These are phyloP conservation scores for Claviceps spartinae DNA, from an alignment of 2,329 filamentous ascomycete species.

Conservation along the genomic window DNA sequence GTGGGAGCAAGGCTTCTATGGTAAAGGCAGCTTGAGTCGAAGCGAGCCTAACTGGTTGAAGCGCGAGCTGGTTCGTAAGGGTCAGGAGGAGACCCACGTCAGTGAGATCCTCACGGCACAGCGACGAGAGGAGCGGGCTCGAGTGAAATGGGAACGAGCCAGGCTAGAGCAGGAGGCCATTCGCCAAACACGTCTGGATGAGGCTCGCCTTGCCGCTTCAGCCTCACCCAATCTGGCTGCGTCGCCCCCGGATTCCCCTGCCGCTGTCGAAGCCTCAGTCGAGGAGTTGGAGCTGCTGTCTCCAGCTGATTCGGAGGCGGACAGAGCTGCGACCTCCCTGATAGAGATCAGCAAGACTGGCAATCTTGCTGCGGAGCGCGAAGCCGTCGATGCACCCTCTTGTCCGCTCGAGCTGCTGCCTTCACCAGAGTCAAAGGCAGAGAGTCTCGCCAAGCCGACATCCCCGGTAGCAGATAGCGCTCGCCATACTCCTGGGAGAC, in stretches of 20 bases:
- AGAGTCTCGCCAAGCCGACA: no score
- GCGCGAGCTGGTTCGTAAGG: slow-evolving; percentile 60
- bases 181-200: slow-evolving; percentile 46
- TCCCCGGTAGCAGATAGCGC: no score
- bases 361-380: no score
- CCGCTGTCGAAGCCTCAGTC: not conserved
- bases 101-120: slow-evolving; percentile 70
- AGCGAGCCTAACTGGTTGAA: slow-evolving; percentile 92
- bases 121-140: slow-evolving; percentile 65
- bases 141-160: slow-evolving; percentile 87
- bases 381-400: no score
- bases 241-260: not conserved
- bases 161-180: slow-evolving; percentile 74
- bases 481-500: not conserved
- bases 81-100: slow-evolving; percentile 50
- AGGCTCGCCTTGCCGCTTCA: slow-evolving; percentile 22
- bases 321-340: not conserved
- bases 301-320: slow-evolving; percentile 1
- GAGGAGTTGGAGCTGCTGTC: not conserved
- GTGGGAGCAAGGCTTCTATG: slow-evolving; percentile 97
- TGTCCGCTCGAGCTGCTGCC: no score
- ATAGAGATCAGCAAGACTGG: not conserved
- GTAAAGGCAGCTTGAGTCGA: slow-evolving; percentile 82
- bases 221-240: not conserved
- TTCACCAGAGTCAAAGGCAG: no score